Base-by-base conservation (phyloP, 2,329 filamentous ascomycete genomes). In the Colletotrichum sp. region DNA sequence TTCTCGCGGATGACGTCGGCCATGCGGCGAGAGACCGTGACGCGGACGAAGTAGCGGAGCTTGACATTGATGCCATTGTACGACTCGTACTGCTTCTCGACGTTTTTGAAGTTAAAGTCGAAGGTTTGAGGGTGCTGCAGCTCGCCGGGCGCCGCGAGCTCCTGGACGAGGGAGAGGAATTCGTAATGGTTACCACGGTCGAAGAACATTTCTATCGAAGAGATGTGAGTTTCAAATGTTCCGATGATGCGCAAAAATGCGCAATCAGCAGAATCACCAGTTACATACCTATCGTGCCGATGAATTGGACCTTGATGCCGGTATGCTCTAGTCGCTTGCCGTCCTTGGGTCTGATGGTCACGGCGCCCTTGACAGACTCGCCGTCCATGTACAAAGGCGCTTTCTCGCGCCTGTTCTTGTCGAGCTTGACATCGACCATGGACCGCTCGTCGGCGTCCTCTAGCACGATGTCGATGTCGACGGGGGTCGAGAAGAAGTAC, bases 11-110 rank as follows among this genome's bases (percentile, higher is more conserved):
- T 95, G 74, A 99, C 96, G 84, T 99, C 97, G 81, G 96, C 95
- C 96, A 99, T 99, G 84, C 97, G 93, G 82, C 97, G 93, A 68
- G 96, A 98, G 64, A 99, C 97, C 44, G 97, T 99, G 80, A 99
- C 97, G 80, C 96, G 95, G 74, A 99, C 93, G 87, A 99, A 99
- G 91, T 99, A 99, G 80, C 97, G 96, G 84, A 99, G 92, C 89
- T 98, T 98, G 82, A 99, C 97, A 84, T 99, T 99, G 92, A 99
- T 99, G 83, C 97, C 97, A 85, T 98, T 98, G 90, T 99, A 99
- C 79, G 96, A 98, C 88, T 99, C 98, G 90, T 99, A 99, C 86
- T 98, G 96, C 90, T 99, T 99, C 91, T 99, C 97, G 82, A 99
- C 96, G 86, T 99, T 99, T 87, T 99, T 99, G 92, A 99, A 99